Base-by-base conservation (phyloP, 495 filamentous ascomycete species). In the Collariella sp. region DNA sequence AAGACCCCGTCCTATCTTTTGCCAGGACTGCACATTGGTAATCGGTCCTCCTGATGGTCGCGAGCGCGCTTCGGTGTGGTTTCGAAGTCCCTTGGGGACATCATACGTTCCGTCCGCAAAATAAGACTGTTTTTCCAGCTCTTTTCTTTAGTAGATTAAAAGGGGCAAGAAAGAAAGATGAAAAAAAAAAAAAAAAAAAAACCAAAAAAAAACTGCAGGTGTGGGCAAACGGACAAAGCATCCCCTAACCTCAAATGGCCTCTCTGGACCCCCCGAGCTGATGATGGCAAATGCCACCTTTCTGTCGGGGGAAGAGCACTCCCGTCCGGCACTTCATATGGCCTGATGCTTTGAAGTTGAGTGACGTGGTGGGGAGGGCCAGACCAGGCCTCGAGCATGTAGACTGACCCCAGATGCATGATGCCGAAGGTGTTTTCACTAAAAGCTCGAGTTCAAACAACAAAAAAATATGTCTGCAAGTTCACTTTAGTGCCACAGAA, bases 181-280 rank as follows among this genome's bases (percentile, higher is more conserved):
- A n/a, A n/a, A n/a, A n/a, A n/a, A n/a, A n/a, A n/a, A n/a, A n/a
- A n/a, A n/a, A n/a, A n/a, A n/a, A n/a, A n/a, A n/a, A n/a, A n/a
- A n/a, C n/a, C n/a, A n/a, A n/a, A n/a, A n/a, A n/a, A n/a, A n/a
- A n/a, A n/a, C n/a, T n/a, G n/a, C n/a, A n/a, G n/a, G n/a, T n/a
- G n/a, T 41, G 55, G 36, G 18, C 16, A 56, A 23, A 56, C 76
- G 38, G 60, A 79, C 75, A 59, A 78, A 78, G 3, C n/a, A 55
- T 1, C 73, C 72, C 18, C 72, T 63, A 3, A 77, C 74, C 41
- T 60, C 69, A 57, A 76, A 79, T 12, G 74, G 75, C 26, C 70
- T 57, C 34, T 61, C 51, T 11, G 65, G 44, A 47, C 76, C 66
- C 1, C 60, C 66, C 0, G 73, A 72, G 42, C 68, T 60, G 10